Conservation (phyloP, 129 eudicot species). For the Tagetes erecta region DNA sequence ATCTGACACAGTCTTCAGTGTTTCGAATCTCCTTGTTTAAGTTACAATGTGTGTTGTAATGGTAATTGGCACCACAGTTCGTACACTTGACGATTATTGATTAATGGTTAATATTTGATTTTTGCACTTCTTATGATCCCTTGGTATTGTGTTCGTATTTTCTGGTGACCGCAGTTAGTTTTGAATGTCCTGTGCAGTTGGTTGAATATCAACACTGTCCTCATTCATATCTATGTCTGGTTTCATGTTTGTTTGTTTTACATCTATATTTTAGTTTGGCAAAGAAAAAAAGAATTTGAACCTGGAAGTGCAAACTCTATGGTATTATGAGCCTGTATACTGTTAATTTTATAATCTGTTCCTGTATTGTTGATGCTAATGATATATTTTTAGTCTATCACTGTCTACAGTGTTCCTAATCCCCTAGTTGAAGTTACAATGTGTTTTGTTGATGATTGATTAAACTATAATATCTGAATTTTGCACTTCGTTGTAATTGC, state of each 20-base stretch:
- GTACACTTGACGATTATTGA: constrained; percentile 36
- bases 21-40: too few relatives aligned
- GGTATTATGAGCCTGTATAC: neutral
- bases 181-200: too few relatives aligned
- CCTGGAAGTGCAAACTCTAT: neutral
- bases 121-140: constrained; percentile 3
- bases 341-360: neutral
- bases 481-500: too few relatives aligned
- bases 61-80: constrained; percentile 41
- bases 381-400: too few relatives aligned
- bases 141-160: constrained; percentile 11
- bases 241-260: neutral
- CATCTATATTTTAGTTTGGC: neutral
- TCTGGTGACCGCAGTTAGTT: too few relatives aligned
- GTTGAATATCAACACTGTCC: too few relatives aligned
- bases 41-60: constrained; percentile 46
- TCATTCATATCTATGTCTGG: too few relatives aligned
- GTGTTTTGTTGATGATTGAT: constrained; percentile 2
- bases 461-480: too few relatives aligned
- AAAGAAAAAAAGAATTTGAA: too few relatives aligned
- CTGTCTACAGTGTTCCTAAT: too few relatives aligned
- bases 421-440: constrained; percentile 33
- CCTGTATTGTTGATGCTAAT: too few relatives aligned
- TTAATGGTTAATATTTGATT: constrained; percentile 28
- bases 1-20: too few relatives aligned